A percentile compares a stretch with the other conserved stretches of the same genome.
Conservation (phyloP, 805 yeast genomes). For the Monosporozyma yasuniensis region DNA sequence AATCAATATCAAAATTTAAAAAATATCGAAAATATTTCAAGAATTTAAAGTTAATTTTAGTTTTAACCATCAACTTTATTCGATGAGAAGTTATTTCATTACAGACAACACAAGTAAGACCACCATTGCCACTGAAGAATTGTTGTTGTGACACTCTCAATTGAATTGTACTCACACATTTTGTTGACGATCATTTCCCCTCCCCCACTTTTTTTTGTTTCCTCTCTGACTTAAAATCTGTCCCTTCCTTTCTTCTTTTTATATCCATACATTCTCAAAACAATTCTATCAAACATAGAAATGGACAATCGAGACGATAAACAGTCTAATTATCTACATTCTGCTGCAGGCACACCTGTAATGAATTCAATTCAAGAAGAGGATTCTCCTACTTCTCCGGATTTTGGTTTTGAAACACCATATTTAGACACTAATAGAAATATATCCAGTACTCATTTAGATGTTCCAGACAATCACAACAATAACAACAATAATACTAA, state of each 20-base stretch:
- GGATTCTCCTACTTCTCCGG: conserved; percentile 14
- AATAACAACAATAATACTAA: background rate
- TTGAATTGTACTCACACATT: background rate
- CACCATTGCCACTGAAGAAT: no score
- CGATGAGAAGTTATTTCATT: no score
- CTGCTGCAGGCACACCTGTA: conserved; percentile 12
- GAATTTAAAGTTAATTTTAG: background rate
- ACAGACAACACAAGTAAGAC: no score
- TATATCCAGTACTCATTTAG: background rate
- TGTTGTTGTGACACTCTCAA: background rate
- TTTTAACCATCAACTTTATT: background rate
- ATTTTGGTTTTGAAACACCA: conserved; percentile 11
- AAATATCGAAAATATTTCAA: background rate
- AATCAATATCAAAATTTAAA: background rate
- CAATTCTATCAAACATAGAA: background rate
- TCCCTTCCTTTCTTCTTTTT: background rate
- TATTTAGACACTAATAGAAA: conserved; percentile 2
- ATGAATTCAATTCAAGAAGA: conserved; percentile 26
- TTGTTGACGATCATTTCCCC: no score
- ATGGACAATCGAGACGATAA: conserved; percentile 4
- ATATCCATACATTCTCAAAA: background rate
- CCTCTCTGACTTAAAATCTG: background rate
- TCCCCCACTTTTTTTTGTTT: no score
- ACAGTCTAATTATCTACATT: conserved; percentile 4
- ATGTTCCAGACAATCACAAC: background rate